Conservation (phyloP, 1,139 yeast species). For the Magnusiomyces suaveolens region DNA sequence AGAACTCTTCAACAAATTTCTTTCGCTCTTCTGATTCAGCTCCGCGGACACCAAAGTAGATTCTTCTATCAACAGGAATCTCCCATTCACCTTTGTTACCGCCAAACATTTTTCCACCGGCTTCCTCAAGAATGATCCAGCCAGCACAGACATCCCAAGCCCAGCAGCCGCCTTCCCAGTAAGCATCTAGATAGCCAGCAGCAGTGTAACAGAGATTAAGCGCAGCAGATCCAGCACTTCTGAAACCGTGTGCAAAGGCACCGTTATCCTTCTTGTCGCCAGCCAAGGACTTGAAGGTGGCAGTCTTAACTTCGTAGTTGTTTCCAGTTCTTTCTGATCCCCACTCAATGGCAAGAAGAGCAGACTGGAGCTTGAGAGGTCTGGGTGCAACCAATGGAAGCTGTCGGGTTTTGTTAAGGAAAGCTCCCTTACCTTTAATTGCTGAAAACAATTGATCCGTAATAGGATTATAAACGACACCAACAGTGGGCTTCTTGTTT, state of each 20-base stretch:
- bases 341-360: constrained; percentile 50
- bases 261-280: constrained; percentile 36
- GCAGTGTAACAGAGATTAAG: constrained; percentile 48
- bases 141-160: constrained; percentile 62
- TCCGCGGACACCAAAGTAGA: constrained; percentile 48
- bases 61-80: constrained; percentile 41
- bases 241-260: constrained; percentile 50
- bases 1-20: constrained; percentile 39
- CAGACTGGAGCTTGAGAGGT: constrained; percentile 39
- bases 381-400: constrained; percentile 35
- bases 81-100: constrained; percentile 44
- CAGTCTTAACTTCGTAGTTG: constrained; percentile 41
- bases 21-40: constrained; percentile 36
- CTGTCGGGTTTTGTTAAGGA: constrained; percentile 35
- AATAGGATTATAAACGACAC: constrained; percentile 51
- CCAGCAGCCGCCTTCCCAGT: constrained; percentile 59
- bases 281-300: constrained; percentile 40
- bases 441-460: constrained; percentile 42
- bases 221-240: constrained; percentile 53
- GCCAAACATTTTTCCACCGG: constrained; percentile 47
- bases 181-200: constrained; percentile 45
- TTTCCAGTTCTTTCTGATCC: constrained; percentile 48
- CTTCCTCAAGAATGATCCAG: constrained; percentile 49
- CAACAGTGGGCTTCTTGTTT: constrained; percentile 43
- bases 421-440: constrained; percentile 45